Base-by-base conservation (phyloP, 1,284 basidiomycete genomes). In the Ustilago shanxiensis region DNA sequence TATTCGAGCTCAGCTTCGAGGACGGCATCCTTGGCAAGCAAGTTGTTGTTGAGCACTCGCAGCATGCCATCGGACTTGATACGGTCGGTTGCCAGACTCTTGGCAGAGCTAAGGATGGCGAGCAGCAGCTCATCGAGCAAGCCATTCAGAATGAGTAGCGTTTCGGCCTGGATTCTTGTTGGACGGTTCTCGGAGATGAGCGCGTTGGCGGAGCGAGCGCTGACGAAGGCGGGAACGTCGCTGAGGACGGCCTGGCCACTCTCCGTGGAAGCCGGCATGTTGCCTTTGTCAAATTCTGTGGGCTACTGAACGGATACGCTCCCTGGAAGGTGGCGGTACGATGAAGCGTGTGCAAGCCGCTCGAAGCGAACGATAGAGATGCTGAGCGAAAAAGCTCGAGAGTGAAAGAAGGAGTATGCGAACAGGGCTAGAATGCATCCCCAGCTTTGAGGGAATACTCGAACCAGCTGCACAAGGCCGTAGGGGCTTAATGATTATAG, bases 31-130 rank as follows among this genome's bases (percentile, higher is more conserved):
- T 83, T 82, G 45, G 82, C 80, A 5, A 83, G 66, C 31, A 77
- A 58, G 41, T 74, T 77, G 78, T 80, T 81, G 67, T 60, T 71
- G 44, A 83, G 59, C n/a, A 81, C 73, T 41, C 60, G 72, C 37
- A 83, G 77, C 45, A 83, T 66, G 28, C 82, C 82, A 22, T 83
- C 79, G 3, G 79, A 68, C 68, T 83, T 83, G 72, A 83, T 83
- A 44, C 82, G 77, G 39, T 83, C 78, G n/a, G 82, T 81, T 18
- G 80, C 75, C 7, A 83, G 53, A 50, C 72, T 77, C 41, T 62
- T 71, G 29, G 82, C 78, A n/a, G 82, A 82, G 50, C 61, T 64
- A 41, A 83, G 64, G 28, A 83, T 73, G 45, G 69, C 33, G 45
- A 81, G 72, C 2, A 83, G 77, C 16, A 83, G 60, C 47, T 83